Percentiles rank a stretch among this genome's conserved stretches.
Evolutionary conservation across 164 flowering plant genomes (phyloP).

Genomic region (Malania oleifera): DNA sequence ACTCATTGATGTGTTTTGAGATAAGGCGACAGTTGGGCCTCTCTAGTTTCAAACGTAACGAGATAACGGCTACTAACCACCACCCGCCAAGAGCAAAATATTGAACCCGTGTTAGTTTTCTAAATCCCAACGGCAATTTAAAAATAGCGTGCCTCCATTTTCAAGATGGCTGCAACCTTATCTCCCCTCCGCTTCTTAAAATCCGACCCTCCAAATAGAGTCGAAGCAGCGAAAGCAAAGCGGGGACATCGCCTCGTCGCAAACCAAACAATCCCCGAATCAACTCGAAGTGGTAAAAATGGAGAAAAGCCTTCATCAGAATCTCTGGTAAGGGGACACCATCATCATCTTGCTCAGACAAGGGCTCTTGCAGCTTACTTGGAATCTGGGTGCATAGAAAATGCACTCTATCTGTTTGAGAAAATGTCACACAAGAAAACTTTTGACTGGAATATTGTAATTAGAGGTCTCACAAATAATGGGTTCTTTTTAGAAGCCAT

Average conservation of each 20-base stretch:
- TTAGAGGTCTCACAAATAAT: constrained; percentile 32
- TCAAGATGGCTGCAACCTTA: constrained; percentile 13
- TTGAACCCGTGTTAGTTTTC: no score
- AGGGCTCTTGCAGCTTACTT: constrained; percentile 19
- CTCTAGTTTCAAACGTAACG: no score
- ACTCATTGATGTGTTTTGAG: no score
- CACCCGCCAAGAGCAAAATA: no score
- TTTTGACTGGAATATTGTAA: constrained; percentile 52
- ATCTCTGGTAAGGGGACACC: background rate
- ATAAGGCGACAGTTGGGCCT: no score
- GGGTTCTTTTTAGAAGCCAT: constrained; percentile 37
- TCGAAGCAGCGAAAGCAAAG: background rate
- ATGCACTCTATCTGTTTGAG: constrained; percentile 52
- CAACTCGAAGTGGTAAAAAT: background rate
- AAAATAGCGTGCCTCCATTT: background rate
- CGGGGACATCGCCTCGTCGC: background rate
- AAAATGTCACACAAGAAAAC: constrained; percentile 24
- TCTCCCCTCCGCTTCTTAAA: constrained; percentile 11
- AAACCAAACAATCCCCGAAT: constrained; percentile 7
- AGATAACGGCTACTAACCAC: background rate
- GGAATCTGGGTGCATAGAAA: constrained; percentile 36
- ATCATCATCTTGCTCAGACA: constrained; percentile 14
- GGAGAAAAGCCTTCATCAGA: no score
- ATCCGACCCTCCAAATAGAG: constrained; percentile 9
- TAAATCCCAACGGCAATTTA: no score